These are phyloP conservation scores for Talaromyces pinophilus DNA, from an alignment of 2,329 filamentous ascomycete species.

Conservation along the genomic window DNA sequence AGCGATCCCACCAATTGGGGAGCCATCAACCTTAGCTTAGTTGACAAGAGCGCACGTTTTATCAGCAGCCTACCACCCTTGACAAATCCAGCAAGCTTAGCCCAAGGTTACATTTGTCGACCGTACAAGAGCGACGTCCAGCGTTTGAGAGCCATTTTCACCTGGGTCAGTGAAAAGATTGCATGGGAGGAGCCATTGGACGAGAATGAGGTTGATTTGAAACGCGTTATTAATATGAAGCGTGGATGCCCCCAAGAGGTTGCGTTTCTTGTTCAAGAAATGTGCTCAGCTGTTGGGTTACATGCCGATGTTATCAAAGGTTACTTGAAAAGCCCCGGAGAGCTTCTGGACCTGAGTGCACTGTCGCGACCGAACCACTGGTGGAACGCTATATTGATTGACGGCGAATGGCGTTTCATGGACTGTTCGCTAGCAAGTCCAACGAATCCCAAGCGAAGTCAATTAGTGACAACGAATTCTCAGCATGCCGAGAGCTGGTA, in stretches of 20 bases:
- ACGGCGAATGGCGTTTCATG: slow-evolving; percentile 94
- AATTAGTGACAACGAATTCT: slow-evolving; percentile 72
- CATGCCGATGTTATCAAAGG: slow-evolving; percentile 84
- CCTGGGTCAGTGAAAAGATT: slow-evolving; percentile 94
- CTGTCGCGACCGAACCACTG: slow-evolving; percentile 91
- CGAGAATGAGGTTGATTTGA: slow-evolving; percentile 72
- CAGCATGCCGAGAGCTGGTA: slow-evolving; percentile 83
- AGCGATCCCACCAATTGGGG: slow-evolving; percentile 78
- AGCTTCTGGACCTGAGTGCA: slow-evolving; percentile 75
- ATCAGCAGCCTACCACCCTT: slow-evolving; percentile 78
- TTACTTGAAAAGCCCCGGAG: slow-evolving; percentile 87
- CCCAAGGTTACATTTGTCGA: slow-evolving; percentile 88
- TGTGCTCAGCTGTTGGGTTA: slow-evolving; percentile 88
- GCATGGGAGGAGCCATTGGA: slow-evolving; percentile 95
- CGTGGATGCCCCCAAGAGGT: slow-evolving; percentile 88
- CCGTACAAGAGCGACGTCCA: slow-evolving; percentile 95
- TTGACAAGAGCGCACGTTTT: slow-evolving; percentile 95
- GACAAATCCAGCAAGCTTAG: slow-evolving; percentile 77
- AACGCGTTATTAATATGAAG: slow-evolving; percentile 79
- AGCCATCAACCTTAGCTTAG: slow-evolving; percentile 75
- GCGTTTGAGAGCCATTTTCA: slow-evolving; percentile 89
- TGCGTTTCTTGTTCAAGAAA: slow-evolving; percentile 81
- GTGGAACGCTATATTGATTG: slow-evolving; percentile 94
- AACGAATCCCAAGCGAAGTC: slow-evolving; percentile 76
- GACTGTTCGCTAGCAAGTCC: slow-evolving; percentile 91